These are phyloP conservation scores for Penicillium atrosanguineum DNA, from an alignment of 495 filamentous ascomycete species.

Conservation along the genomic window DNA sequence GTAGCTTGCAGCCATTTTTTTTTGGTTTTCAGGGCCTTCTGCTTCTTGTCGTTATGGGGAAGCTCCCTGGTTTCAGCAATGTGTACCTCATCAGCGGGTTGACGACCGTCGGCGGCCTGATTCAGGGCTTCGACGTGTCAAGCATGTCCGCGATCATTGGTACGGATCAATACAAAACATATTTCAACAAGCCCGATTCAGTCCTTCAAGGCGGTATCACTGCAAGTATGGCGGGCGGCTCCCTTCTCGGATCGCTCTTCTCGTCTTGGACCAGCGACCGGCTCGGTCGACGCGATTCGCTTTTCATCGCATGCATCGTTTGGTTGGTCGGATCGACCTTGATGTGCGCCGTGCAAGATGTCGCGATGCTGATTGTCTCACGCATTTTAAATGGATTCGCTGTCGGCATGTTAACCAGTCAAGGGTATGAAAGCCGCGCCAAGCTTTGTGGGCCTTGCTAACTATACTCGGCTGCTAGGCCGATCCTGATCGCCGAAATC, in stretches of 20 bases:
- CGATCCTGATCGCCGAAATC: constrained; percentile 23
- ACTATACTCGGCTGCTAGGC: constrained; percentile 1
- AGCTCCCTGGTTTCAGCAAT: constrained; percentile 14
- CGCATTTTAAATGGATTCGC: constrained; percentile 18
- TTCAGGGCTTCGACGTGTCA: constrained; percentile 23
- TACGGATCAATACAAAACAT: constrained; percentile 19
- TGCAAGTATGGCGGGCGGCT: constrained; percentile 21
- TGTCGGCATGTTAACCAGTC: constrained; percentile 21
- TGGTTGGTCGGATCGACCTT: constrained; percentile 21
- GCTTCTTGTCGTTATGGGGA: constrained; percentile 12
- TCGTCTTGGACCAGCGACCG: constrained; percentile 21
- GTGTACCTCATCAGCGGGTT: constrained; percentile 20
- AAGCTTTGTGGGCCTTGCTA: background rate
- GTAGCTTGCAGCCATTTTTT: background rate
- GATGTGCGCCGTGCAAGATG: constrained; percentile 23
- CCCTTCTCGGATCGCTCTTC: constrained; percentile 14
- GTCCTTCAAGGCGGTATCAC: constrained; percentile 21
- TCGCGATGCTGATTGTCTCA: constrained; percentile 17
- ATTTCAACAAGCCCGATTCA: constrained; percentile 17
- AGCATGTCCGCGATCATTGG: constrained; percentile 24
- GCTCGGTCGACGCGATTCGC: constrained; percentile 19
- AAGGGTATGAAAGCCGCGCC: constrained; percentile 11
- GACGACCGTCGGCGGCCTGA: constrained; percentile 19
- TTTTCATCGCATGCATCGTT: constrained; percentile 19
- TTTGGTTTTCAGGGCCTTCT: background rate